Base-by-base conservation (phyloP, 352 stramenopile species). In the Phytophthora tubulina region DNA sequence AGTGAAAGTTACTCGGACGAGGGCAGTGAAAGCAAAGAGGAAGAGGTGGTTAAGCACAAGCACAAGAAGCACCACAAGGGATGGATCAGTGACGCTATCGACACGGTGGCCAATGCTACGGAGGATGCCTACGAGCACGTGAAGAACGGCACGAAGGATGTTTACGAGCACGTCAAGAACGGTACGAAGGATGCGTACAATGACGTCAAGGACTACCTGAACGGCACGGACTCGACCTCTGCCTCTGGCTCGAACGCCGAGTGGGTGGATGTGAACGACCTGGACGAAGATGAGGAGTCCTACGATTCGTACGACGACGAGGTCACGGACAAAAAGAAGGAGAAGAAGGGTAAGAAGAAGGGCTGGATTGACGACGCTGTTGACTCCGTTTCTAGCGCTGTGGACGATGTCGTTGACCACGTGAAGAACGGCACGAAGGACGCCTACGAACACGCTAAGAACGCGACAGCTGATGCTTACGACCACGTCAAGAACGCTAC, bases 1-100 rank as follows among this genome's bases (percentile, higher is more conserved):
- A 63, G 50, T n/a, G 62, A 63, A 38, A 53, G 44, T 8, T 41
- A 66, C 41, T 67, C 57, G 17, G 56, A 78, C 4, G 58, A 76
- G 35, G 63, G 60, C 17, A 58, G 44, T 15, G 55, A 71, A 15
- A 52, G 49, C 14, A n/a, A 60, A 49, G 46, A 55, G 35, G 56
- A 11, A 27, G 51, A 58, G 15, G 60, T 68, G 13, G 49, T 48
- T 5, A 53, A 53, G n/a, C 54, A 57, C 56, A 72, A 78, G 51
- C 52, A 74, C 33, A 78, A 66, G 38, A 63, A 67, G 35, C 63
- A 81, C 49, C 49, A 79, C 38, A 77, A 81, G 67, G 70, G 60
- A 3, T 75, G 64, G 42, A 33, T 77, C 42, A 65, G 64, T 33
- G 75, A 78, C 46, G 54, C 57, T 31, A 51, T 69, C 33, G 73